Evolutionary conservation across 164 flowering plant genomes (phyloP).

Genomic region (Santalum album): DNA sequence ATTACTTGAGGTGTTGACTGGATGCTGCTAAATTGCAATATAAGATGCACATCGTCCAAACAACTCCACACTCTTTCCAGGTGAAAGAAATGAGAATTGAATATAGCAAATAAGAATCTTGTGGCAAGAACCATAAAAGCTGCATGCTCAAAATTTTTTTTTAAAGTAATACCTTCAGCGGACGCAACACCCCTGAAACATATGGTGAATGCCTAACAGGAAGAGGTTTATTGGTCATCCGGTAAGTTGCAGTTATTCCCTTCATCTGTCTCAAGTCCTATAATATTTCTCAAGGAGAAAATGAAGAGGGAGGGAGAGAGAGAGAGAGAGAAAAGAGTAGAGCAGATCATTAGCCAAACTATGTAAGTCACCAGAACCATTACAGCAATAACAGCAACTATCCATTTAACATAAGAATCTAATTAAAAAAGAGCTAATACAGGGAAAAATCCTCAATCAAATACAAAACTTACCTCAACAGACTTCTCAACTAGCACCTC

Average conservation of each 20-base stretch:
- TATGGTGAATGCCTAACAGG: slow-evolving; percentile 91
- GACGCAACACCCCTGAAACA: slow-evolving; percentile 72
- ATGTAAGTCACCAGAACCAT: background rate
- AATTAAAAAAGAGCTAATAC: background rate
- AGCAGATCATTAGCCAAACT: background rate
- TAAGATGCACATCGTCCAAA: no score
- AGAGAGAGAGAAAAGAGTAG: no score
- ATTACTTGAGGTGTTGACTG: no score
- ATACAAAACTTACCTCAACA: slow-evolving; percentile 51
- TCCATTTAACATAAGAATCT: no score
- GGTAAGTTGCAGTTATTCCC: slow-evolving; percentile 84
- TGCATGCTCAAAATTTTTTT: no score
- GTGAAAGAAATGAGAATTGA: no score
- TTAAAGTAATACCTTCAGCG: slow-evolving; percentile 52
- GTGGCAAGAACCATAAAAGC: no score
- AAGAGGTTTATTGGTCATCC: slow-evolving; percentile 92
- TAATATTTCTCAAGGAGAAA: slow-evolving; percentile 10
- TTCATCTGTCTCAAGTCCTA: slow-evolving; percentile 87
- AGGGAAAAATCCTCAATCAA: background rate
- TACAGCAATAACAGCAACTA: no score
- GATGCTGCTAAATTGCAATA: no score
- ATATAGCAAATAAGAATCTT: no score
- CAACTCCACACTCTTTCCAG: no score
- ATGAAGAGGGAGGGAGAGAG: no score
- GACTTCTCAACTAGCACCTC: slow-evolving; percentile 77